Evolutionary conservation across 139 green algal genomes (phyloP), one percentile per base, ranked within the genome.

Genomic region (Mychonastes homosphaera): DNA sequence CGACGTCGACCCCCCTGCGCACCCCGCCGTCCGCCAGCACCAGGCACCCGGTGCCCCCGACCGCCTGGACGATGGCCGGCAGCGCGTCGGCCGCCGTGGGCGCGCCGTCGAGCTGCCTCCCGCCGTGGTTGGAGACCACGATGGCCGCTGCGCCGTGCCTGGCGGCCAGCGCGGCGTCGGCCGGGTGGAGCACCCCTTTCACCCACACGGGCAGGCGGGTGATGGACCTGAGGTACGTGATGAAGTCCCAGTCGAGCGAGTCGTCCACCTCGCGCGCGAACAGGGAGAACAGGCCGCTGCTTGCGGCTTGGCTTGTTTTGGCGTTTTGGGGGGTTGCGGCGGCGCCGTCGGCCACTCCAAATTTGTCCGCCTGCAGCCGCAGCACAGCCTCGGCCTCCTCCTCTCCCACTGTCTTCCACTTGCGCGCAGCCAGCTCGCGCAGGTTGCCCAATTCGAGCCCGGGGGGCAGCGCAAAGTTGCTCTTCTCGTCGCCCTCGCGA

Each of bases 61-160:
- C 7, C 41, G 24, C 41, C 41, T n/a, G 41, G 19, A 48, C 19
- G 19, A 48, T 48, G 41, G 8, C 10, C 6, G 41, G 19, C 41
- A 48, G 41, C 41, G 23, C 41, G 41, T 48, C 41, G 8, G 41
- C 41, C 41, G 41, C 41, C 41, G 23, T 48, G 41, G 24, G 41
- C 41, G 41, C 41, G 8, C 8, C 41, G 19, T 15, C 41, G 56
- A 97, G 75, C 79, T 97, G 90, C 12, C 90, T 69, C 6, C 88
- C 89, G 39, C 79, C 80, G 50, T 87, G 86, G 71, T 94, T 93
- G 27, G 65, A 86, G 4, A 98, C 79, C 10, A 94, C 72, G 32
- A 97, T 91, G 58, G 75, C 87, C 43, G 88, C 81, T n/a, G 82
- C 83, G 1, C 85, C 62, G 33, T 64, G 48, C 10, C 82, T 29